A percentile compares a stretch with the other conserved stretches of the same genome.
phyloP scores from a whole-genome alignment of 2,329 filamentous ascomycete genomes.

The Fusarium xyrophilum region DNA sequence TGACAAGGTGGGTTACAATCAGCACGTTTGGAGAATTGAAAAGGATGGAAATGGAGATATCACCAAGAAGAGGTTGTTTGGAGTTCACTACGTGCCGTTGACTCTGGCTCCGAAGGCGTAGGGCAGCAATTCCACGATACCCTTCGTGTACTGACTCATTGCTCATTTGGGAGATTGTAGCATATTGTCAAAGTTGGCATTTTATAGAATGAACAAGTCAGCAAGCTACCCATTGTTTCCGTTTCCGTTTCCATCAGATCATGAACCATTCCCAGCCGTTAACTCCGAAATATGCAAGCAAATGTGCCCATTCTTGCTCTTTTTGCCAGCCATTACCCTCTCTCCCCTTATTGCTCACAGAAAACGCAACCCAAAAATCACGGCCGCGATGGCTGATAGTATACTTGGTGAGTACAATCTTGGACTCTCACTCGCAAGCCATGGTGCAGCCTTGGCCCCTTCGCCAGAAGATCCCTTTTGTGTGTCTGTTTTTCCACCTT shows the following conservation, averaged over 20 bases:
- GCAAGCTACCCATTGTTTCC: not conserved
- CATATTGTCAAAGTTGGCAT: not conserved
- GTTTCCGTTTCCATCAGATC: not conserved
- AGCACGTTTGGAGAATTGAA: constrained; percentile 77
- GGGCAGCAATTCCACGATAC: not conserved
- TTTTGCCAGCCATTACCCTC: not conserved
- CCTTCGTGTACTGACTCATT: not conserved
- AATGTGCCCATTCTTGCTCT: not conserved
- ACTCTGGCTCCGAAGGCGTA: constrained; percentile 67
- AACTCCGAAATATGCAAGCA: constrained; percentile 5
- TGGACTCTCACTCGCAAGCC: constrained; percentile 16
- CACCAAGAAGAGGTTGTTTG: constrained; percentile 67
- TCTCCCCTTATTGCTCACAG: not conserved
- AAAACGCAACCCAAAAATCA: constrained; percentile 25
- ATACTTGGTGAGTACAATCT: constrained; percentile 17
- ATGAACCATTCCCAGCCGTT: not conserved
- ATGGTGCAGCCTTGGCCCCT: constrained; percentile 1
- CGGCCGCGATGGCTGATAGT: constrained; percentile 18
- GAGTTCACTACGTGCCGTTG: constrained; percentile 78
- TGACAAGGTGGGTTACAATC: constrained; percentile 53
- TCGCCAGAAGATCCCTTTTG: not conserved
- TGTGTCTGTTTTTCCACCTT: not conserved
- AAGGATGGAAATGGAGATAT: constrained; percentile 72
- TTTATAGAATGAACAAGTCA: not conserved
- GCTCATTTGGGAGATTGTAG: not conserved